Base-by-base conservation (phyloP, 1,284 basidiomycete species). In the Irpex sp. region DNA sequence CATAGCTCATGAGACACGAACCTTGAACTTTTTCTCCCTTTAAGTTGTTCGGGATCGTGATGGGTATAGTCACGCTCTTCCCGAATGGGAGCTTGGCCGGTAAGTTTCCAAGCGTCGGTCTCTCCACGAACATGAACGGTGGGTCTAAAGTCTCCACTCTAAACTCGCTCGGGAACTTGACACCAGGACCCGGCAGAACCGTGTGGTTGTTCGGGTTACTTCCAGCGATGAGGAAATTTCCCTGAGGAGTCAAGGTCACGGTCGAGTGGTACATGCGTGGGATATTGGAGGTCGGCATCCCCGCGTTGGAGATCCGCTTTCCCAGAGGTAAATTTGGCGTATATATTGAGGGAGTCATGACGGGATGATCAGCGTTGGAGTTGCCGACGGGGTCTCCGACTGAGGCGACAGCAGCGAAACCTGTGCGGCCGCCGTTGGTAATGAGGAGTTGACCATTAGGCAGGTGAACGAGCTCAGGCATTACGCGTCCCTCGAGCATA, bases 371-470 rank as follows among this genome's bases (percentile, higher is more conserved):
- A 0, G 83, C 78, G 69, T 87, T 82, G 7, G 79, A 81, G 49
- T 73, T 69, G 4, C 78, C 78, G 40, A 71, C 57, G 15, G 68
- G 58, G 64, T 69, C 67, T 3, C 38, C 48, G 17, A 67, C 67
- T 21, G 55, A 7, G n/a, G 72, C 75, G 66, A 82, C 78, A 3
- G 83, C 83, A 7, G 82, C 82, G 67, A 79, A 78, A 13, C 83
- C 83, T 1, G 75, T 76, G 26, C 69, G 61, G 0, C 72, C 82
- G 34, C 81, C 84, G 68, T 84, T 84, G 55, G 78, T 74, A 64
- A 85, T 79, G 44, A 85, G 69, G 7, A 84, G 69, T 67, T 81
- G 76, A 2, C 84, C 85, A 66, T 82, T 82, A 1, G 85, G 85
- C 21, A 85, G 72, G 36, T 85, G 76, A 19, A 87, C 67, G 56